phyloP scores from a whole-genome alignment of 2,329 filamentous ascomycete species.

The Fusarium illudens region DNA sequence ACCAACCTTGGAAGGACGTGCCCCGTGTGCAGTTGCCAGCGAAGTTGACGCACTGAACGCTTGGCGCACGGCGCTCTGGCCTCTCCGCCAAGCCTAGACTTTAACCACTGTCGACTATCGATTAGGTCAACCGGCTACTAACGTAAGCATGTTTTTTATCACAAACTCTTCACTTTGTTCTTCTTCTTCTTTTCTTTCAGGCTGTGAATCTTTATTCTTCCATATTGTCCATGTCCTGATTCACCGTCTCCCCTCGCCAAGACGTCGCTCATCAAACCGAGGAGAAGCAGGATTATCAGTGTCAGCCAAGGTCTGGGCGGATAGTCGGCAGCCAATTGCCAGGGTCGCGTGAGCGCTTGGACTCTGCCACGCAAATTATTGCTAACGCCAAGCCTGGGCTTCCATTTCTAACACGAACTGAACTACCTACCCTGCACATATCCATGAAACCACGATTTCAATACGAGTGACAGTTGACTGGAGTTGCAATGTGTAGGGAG shows the following conservation, averaged over 20 bases:
- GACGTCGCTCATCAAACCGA: neutral
- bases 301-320: constrained; percentile 12
- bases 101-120: neutral
- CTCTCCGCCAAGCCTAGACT: neutral
- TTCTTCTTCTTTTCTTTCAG: neutral
- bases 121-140: too few relatives aligned
- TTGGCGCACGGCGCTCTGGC: neutral
- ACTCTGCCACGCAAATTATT: neutral
- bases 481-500: too few relatives aligned
- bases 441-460: neutral
- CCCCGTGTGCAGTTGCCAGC: too few relatives aligned
- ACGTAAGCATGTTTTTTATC: too few relatives aligned
- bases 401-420: neutral
- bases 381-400: neutral
- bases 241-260: neutral
- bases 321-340: neutral
- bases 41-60: neutral
- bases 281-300: neutral
- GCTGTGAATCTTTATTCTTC: neutral
- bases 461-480: too few relatives aligned
- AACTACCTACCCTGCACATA: neutral
- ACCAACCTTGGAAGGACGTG: neutral
- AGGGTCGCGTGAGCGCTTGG: constrained; percentile 21
- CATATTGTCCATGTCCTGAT: neutral
- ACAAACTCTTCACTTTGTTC: neutral